These are phyloP conservation scores for Rhizopogon vulgaris DNA, from an alignment of 768 basidiomycete genomes.

Conservation along the genomic window DNA sequence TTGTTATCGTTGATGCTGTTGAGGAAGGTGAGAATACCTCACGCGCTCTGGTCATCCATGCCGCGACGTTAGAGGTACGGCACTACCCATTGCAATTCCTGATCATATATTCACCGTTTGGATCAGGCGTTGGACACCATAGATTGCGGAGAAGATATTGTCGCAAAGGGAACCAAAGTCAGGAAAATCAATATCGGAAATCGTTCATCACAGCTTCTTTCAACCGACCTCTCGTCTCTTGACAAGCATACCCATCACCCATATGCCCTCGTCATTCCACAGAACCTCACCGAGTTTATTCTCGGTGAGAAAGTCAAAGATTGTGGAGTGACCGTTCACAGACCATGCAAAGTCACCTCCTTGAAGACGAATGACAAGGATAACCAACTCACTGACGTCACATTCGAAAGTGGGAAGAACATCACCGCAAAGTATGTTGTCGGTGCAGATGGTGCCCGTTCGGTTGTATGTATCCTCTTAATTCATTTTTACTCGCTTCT, in stretches of 20 bases:
- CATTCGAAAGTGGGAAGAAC: slow-evolving; percentile 39
- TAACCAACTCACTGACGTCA: slow-evolving; percentile 29
- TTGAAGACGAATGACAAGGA: slow-evolving; percentile 26
- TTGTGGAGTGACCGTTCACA: slow-evolving; percentile 26
- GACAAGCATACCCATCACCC: slow-evolving; percentile 37
- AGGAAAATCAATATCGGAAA: slow-evolving; percentile 22
- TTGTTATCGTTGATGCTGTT: slow-evolving; percentile 39
- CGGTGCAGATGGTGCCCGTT: slow-evolving; percentile 47
- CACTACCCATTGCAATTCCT: background rate
- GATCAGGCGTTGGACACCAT: slow-evolving; percentile 39
- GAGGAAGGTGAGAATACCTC: slow-evolving; percentile 30
- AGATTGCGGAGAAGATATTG: slow-evolving; percentile 33
- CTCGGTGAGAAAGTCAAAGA: slow-evolving; percentile 29
- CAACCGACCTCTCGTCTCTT: slow-evolving; percentile 29
- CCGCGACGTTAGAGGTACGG: slow-evolving; percentile 46
- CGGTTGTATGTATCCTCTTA: slow-evolving; percentile 28
- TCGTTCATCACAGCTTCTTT: slow-evolving; percentile 22
- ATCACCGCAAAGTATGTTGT: slow-evolving; percentile 42
- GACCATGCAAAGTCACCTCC: slow-evolving; percentile 36
- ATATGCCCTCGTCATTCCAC: slow-evolving; percentile 36
- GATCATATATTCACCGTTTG: slow-evolving; percentile 27
- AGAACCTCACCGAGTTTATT: slow-evolving; percentile 37
- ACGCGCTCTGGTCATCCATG: slow-evolving; percentile 42
- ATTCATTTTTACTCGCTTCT: background rate
- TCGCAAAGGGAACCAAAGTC: slow-evolving; percentile 31